Evolutionary conservation across 192 early-diverging fungal species (phyloP).

Genomic region (Backusella mclennaniae): DNA sequence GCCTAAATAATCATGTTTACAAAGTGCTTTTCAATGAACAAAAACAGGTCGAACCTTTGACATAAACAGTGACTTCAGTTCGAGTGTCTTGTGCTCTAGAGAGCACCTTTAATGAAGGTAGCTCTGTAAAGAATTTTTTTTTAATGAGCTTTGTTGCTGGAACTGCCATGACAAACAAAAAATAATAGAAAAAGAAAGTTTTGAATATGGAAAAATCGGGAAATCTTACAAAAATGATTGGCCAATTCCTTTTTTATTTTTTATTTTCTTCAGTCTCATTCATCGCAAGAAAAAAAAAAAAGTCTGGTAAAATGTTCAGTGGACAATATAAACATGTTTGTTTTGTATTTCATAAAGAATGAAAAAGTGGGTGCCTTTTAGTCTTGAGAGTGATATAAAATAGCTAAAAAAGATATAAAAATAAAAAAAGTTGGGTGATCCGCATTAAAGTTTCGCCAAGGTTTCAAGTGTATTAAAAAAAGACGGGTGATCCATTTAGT

Average conservation of each 20-base stretch:
- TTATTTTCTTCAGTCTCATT: neutral
- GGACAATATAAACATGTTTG: no score
- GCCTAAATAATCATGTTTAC: constrained; percentile 7
- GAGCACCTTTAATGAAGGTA: constrained; percentile 26
- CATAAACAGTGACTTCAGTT: constrained; percentile 34
- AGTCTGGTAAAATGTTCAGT: no score
- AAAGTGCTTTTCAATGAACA: neutral
- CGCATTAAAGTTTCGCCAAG: neutral
- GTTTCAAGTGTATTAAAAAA: neutral
- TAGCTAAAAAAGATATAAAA: no score
- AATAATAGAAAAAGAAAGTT: neutral
- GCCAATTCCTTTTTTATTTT: neutral
- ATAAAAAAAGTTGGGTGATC: no score
- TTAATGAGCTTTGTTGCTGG: constrained; percentile 1
- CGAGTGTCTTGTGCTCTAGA: constrained; percentile 9
- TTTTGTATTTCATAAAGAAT: no score
- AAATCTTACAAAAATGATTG: neutral
- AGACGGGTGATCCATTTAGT: neutral
- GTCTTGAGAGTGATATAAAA: no score
- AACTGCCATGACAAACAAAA: neutral
- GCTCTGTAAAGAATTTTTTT: constrained; percentile 26
- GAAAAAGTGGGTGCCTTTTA: no score
- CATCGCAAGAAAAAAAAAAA: no score
- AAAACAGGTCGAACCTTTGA: constrained; percentile 22
- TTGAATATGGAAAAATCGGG: neutral